phyloP scores from a whole-genome alignment of 2,329 filamentous ascomycete genomes.

The Colletotrichum phormii region DNA sequence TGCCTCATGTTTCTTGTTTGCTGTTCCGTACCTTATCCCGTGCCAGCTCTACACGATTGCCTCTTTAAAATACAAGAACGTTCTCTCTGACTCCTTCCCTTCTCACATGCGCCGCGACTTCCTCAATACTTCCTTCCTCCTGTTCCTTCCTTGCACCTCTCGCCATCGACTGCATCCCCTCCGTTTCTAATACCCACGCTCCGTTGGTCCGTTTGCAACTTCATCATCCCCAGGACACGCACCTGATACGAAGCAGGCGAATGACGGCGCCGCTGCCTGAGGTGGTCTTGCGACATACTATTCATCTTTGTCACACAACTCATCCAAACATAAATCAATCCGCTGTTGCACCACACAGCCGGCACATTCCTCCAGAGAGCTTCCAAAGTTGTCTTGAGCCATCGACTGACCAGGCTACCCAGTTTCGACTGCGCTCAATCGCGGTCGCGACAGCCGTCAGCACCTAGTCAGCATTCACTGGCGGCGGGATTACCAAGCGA shows the following conservation, averaged over 20 bases:
- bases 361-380: not conserved
- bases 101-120: not conserved
- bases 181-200: not conserved
- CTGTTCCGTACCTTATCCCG: not conserved
- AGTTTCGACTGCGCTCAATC: not conserved
- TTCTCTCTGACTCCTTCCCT: constrained; percentile 8
- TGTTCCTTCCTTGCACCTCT: not conserved
- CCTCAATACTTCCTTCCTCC: not conserved
- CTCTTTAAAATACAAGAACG: not conserved
- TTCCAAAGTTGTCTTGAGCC: not conserved
- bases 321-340: not conserved
- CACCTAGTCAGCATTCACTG: not conserved
- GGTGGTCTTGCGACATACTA: no score
- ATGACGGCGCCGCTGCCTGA: not conserved
- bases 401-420: not conserved
- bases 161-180: not conserved
- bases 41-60: not conserved
- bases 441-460: not conserved
- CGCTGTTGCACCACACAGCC: not conserved
- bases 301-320: not conserved
- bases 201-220: not conserved
- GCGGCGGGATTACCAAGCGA: constrained; percentile 8
- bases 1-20: not conserved
- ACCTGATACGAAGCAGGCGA: not conserved
- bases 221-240: not conserved